Percentiles rank a stretch among this genome's conserved stretches.
These are phyloP conservation scores for Gossypium mustelinum DNA, from an alignment of 345 rosid genomes.

Conservation along the genomic window DNA sequence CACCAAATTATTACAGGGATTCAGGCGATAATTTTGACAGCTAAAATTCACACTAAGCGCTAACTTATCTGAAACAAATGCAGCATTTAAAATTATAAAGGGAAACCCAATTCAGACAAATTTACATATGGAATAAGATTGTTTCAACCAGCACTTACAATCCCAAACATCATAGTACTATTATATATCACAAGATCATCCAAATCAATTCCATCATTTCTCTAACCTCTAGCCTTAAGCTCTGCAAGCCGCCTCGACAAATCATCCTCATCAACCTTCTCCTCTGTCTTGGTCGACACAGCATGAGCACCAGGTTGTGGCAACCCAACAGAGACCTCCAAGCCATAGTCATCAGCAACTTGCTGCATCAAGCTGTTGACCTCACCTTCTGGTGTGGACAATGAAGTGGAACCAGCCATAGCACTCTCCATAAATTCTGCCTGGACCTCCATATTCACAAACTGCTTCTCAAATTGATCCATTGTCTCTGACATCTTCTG, in stretches of 20 bases:
- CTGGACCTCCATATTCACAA: constrained; percentile 98
- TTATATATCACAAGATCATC: constrained; percentile 2
- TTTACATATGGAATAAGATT: constrained; percentile 23
- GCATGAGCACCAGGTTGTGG: constrained; percentile 97
- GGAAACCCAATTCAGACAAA: constrained; percentile 16
- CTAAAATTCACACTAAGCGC: constrained; percentile 4
- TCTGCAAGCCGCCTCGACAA: constrained; percentile 92
- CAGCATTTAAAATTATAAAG: constrained; percentile 16
- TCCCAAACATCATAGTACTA: constrained; percentile 4
- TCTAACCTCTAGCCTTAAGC: constrained; percentile 80
- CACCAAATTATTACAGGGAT: not conserved
- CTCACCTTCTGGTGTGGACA: constrained; percentile 95
- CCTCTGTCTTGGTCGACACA: constrained; percentile 57
- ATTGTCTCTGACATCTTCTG: constrained; percentile 99
- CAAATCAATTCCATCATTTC: not conserved
- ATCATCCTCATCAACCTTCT: constrained; percentile 93
- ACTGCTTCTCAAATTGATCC: constrained; percentile 96
- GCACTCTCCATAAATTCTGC: constrained; percentile 99
- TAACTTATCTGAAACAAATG: constrained; percentile 6
- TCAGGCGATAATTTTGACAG: not conserved
- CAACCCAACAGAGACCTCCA: constrained; percentile 94
- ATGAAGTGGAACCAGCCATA: constrained; percentile 94
- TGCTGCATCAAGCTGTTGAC: constrained; percentile 98
- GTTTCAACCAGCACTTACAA: not conserved
- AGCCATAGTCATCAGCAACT: constrained; percentile 91